Percentiles rank a stretch among this genome's conserved stretches.
Evolutionary conservation across 2,329 filamentous ascomycete genomes (phyloP).

Genomic region (Penicillium sp.): DNA sequence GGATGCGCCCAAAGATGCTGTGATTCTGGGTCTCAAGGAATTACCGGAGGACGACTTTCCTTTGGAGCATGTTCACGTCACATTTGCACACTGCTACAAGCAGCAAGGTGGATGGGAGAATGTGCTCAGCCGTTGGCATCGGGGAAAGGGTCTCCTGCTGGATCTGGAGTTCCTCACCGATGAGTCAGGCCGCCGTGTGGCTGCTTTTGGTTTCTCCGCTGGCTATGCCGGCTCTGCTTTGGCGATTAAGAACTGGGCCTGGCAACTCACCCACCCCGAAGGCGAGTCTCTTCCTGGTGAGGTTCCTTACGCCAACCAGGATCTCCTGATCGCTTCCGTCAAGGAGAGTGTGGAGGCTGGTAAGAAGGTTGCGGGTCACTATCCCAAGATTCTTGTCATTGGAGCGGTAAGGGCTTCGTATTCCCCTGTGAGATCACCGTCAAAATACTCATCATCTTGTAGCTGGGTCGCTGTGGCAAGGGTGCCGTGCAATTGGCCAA

Average conservation of each 20-base stretch:
- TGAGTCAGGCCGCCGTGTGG: conserved; percentile 55
- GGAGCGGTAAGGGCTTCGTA: conserved; percentile 52
- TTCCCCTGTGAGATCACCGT: not conserved
- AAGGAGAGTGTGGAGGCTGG: conserved; percentile 64
- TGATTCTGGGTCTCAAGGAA: conserved; percentile 74
- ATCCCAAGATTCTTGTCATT: conserved; percentile 74
- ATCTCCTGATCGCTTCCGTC: conserved; percentile 65
- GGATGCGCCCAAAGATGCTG: conserved; percentile 60
- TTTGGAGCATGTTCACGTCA: conserved; percentile 65
- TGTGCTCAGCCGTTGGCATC: conserved; percentile 71
- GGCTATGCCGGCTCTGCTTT: conserved; percentile 69
- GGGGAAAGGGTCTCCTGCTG: conserved; percentile 68
- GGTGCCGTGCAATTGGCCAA: conserved; percentile 77
- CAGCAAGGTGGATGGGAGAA: conserved; percentile 71
- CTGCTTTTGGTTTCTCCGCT: conserved; percentile 57
- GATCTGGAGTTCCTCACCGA: conserved; percentile 85
- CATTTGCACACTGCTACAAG: conserved; percentile 73
- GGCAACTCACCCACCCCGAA: conserved; percentile 66
- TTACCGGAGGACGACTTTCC: conserved; percentile 64
- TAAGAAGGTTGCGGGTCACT: conserved; percentile 59
- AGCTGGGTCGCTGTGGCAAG: conserved; percentile 63
- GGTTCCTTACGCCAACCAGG: conserved; percentile 59
- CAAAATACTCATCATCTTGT: not conserved
- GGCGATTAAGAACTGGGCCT: conserved; percentile 74
- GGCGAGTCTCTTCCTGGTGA: conserved; percentile 60